Evolutionary conservation across 2,329 filamentous ascomycete species (phyloP).

Genomic region (Gremmenia infestans): DNA sequence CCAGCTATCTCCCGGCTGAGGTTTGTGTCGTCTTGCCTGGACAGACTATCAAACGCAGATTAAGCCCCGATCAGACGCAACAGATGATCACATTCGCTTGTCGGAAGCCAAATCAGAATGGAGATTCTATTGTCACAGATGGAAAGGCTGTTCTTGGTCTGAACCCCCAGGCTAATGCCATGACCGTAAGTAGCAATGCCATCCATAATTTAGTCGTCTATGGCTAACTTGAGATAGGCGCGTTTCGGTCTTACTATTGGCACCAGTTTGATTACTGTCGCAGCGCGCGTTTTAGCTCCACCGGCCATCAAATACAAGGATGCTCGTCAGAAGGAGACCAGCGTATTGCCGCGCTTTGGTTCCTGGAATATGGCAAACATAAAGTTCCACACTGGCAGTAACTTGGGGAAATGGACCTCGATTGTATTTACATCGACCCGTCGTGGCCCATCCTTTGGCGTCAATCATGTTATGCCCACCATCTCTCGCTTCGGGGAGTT

Average conservation of each 20-base stretch:
- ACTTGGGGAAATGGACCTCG: slow-evolving; percentile 45
- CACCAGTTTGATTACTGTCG: slow-evolving; percentile 59
- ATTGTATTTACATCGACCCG: slow-evolving; percentile 16
- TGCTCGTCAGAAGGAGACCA: slow-evolving; percentile 16
- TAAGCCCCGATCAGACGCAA: slow-evolving; percentile 56
- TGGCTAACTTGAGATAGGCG: slow-evolving; percentile 26
- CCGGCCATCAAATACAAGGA: slow-evolving; percentile 56
- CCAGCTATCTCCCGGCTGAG: slow-evolving; percentile 63
- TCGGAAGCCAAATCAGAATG: slow-evolving; percentile 61
- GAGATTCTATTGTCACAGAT: slow-evolving; percentile 54
- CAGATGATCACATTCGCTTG: slow-evolving; percentile 71
- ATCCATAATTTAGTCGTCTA: neutral
- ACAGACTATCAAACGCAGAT: slow-evolving; percentile 56
- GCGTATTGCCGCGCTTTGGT: slow-evolving; percentile 40
- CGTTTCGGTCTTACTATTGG: slow-evolving; percentile 61
- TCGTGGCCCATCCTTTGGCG: slow-evolving; percentile 6
- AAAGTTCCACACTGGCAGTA: slow-evolving; percentile 49
- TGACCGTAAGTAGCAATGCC: slow-evolving; percentile 23
- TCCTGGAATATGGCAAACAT: slow-evolving; percentile 64
- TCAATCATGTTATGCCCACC: slow-evolving; percentile 5
- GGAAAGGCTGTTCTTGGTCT: slow-evolving; percentile 56
- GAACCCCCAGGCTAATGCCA: slow-evolving; percentile 37
- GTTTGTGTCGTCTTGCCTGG: slow-evolving; percentile 58
- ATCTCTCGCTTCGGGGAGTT: slow-evolving; percentile 19
- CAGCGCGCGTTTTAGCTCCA: slow-evolving; percentile 59